A percentile compares a stretch with the other conserved stretches of the same genome.
phyloP scores from a whole-genome alignment of 257 asterid genomes.

The Solanum gracilifrons region DNA sequence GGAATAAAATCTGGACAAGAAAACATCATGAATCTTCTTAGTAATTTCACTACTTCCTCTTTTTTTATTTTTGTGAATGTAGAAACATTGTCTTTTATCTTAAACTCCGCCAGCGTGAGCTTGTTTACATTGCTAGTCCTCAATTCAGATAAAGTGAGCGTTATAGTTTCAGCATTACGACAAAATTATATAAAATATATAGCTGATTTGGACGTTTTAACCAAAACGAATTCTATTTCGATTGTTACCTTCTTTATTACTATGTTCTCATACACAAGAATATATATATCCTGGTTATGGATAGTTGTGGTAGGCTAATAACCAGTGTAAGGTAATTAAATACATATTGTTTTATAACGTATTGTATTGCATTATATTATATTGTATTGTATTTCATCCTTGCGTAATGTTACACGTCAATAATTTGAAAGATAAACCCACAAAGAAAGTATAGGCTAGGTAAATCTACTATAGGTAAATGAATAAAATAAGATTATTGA shows the following conservation, averaged over 20 bases:
- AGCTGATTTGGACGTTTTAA: neutral
- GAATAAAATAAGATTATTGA: neutral
- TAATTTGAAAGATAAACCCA: neutral
- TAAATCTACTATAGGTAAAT: too few relatives aligned
- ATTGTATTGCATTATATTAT: neutral
- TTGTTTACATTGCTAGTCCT: neutral
- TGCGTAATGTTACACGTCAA: too few relatives aligned
- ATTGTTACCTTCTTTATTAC: neutral
- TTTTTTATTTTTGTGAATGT: neutral
- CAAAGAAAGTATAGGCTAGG: neutral
- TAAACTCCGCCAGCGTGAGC: neutral
- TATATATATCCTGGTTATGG: neutral
- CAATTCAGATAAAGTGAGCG: neutral
- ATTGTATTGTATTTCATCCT: too few relatives aligned
- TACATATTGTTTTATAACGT: neutral
- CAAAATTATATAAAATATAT: neutral
- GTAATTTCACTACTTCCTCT: neutral
- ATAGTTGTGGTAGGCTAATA: neutral
- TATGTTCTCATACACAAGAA: neutral
- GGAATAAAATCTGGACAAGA: neutral
- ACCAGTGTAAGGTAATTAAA: neutral
- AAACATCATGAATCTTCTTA: neutral
- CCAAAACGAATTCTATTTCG: neutral
- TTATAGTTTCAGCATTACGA: neutral
- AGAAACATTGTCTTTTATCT: neutral